Evolutionary conservation across 306 rosid genomes (phyloP).

Genomic region (Malus sieversii): DNA sequence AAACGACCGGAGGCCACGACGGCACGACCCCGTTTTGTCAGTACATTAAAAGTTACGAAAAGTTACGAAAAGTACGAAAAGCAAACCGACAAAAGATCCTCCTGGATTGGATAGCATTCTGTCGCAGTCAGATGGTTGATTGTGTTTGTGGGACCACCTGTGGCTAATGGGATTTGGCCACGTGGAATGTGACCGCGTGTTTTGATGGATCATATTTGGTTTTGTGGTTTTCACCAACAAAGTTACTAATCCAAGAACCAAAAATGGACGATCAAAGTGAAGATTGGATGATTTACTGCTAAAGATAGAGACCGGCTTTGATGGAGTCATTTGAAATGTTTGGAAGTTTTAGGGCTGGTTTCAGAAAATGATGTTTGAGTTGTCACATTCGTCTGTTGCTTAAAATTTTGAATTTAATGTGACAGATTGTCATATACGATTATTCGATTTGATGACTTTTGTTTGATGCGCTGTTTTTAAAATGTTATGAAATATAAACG

Average conservation of each 20-base stretch:
- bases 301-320: background rate
- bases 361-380: background rate
- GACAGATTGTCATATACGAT: fast-evolving
- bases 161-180: background rate
- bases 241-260: background rate
- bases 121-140: slow-evolving; percentile 16
- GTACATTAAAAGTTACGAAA: slow-evolving; percentile 27
- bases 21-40: slow-evolving; percentile 30
- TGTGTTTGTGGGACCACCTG: background rate
- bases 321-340: too few relatives aligned
- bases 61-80: slow-evolving; percentile 12
- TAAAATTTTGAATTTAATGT: background rate
- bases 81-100: slow-evolving; percentile 36
- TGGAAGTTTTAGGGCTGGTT: too few relatives aligned
- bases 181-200: background rate
- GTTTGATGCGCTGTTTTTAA: too few relatives aligned
- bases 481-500: too few relatives aligned
- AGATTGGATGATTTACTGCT: background rate
- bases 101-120: background rate
- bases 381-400: background rate
- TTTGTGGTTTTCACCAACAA: background rate
- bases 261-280: background rate
- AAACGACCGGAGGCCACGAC: slow-evolving; percentile 7
- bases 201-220: background rate
- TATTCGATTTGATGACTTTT: background rate